phyloP scores from a whole-genome alignment of 129 eudicot species.

The Helianthus tuberosus region DNA sequence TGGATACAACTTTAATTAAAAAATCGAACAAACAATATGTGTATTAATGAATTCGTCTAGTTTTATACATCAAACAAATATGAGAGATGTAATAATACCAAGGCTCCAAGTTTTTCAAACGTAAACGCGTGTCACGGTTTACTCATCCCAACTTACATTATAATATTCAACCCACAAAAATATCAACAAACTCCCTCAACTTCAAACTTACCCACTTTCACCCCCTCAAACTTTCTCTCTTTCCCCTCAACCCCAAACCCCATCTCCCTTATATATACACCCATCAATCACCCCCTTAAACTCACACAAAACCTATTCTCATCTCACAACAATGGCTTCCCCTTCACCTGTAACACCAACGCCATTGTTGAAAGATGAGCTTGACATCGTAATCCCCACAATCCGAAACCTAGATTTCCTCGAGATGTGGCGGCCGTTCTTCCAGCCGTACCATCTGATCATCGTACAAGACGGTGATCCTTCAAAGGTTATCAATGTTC shows the following conservation, averaged over 20 bases:
- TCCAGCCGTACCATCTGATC: conserved; percentile 61
- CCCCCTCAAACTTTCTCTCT: not conserved
- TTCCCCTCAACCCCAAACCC: no score
- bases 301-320: conserved; percentile 28
- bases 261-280: conserved; percentile 18
- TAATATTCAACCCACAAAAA: no score
- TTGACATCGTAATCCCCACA: conserved; percentile 64
- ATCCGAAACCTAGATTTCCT: conserved; percentile 72
- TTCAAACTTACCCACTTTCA: not conserved
- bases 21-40: no score
- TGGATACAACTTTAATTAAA: no score
- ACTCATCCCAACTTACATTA: no score
- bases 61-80: no score
- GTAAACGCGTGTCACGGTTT: no score
- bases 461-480: conserved; percentile 79
- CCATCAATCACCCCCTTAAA: not conserved
- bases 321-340: conserved; percentile 31
- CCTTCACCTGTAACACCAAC: conserved; percentile 39
- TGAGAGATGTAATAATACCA: no score
- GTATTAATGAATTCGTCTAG: no score
- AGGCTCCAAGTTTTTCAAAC: no score
- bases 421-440: conserved; percentile 78
- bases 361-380: conserved; percentile 56
- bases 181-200: not conserved
- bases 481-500: conserved; percentile 54